Conservation (phyloP, 257 asterid species). For the Nicotiana sylvestris region DNA sequence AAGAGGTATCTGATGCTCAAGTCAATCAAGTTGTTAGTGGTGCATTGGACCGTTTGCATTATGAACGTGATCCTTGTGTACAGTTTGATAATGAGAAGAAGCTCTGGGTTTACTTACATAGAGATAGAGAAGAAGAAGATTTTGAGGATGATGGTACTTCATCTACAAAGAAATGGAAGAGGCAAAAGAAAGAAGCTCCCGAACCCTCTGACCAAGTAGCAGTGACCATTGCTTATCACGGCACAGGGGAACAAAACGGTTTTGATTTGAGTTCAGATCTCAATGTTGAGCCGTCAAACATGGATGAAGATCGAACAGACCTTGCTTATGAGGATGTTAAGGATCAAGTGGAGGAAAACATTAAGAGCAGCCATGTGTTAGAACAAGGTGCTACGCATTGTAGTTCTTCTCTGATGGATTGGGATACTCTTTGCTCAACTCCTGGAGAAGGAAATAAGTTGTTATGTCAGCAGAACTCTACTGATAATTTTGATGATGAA, state of each 20-base stretch:
- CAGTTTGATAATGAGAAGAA: constrained; percentile 95
- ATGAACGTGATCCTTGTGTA: constrained; percentile 97
- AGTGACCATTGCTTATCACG: constrained; percentile 52
- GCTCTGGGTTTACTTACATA: constrained; percentile 86
- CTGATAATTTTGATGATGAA: constrained; percentile 73
- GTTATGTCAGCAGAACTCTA: constrained; percentile 74
- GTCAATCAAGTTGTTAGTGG: constrained; percentile 97
- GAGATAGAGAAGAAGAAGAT: constrained; percentile 98
- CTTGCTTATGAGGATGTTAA: constrained; percentile 40
- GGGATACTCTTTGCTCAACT: constrained; percentile 45
- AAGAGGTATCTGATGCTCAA: constrained; percentile 90
- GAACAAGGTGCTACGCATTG: constrained; percentile 36
- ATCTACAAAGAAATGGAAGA: constrained; percentile 96
- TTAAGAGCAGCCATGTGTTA: constrained; percentile 38
- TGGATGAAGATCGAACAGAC: constrained; percentile 56
- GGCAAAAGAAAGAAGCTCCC: constrained; percentile 77
- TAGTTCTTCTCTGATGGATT: constrained; percentile 28
- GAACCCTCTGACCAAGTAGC: constrained; percentile 72
- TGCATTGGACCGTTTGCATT: constrained; percentile 93
- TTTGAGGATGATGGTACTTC: constrained; percentile 99
- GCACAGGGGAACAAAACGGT: constrained; percentile 47
- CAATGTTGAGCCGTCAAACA: constrained; percentile 47
- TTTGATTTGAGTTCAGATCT: constrained; percentile 66
- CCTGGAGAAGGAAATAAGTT: constrained; percentile 49
- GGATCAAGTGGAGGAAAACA: constrained; percentile 47